phyloP scores from a whole-genome alignment of 129 eudicot species.

The Lactuca saligna region DNA sequence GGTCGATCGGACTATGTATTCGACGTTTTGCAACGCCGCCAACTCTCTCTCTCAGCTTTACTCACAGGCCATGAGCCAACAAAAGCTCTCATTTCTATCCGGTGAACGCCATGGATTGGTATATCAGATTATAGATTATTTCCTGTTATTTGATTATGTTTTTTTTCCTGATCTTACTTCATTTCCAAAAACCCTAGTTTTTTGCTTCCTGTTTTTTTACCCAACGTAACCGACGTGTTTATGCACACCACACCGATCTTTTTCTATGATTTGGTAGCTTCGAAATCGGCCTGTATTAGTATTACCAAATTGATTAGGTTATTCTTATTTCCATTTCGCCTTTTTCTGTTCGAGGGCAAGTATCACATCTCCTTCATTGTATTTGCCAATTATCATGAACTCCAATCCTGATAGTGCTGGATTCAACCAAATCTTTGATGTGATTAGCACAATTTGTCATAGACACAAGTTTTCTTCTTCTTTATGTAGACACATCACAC shows the following conservation, averaged over 20 bases:
- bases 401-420: neutral
- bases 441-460: neutral
- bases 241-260: neutral
- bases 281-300: neutral
- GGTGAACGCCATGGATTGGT: slow-evolving; percentile 74
- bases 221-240: neutral
- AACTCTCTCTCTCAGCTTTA: slow-evolving; percentile 64
- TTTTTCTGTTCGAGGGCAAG: neutral
- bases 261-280: neutral
- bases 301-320: slow-evolving; percentile 5
- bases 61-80: slow-evolving; percentile 50
- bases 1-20: slow-evolving; percentile 64
- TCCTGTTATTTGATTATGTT: neutral
- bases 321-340: neutral
- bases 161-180: slow-evolving; percentile 13
- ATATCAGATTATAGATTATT: neutral
- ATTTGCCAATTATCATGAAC: neutral
- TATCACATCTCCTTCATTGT: neutral
- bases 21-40: slow-evolving; percentile 55
- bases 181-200: slow-evolving; percentile 21
- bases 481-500: neutral
- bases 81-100: slow-evolving; percentile 51
- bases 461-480: neutral
- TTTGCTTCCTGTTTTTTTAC: neutral
- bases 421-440: slow-evolving; percentile 1